Evolutionary conservation across 306 rosid genomes (phyloP), one percentile per base, ranked within the genome.

Genomic region (Cucurbita maxima): DNA sequence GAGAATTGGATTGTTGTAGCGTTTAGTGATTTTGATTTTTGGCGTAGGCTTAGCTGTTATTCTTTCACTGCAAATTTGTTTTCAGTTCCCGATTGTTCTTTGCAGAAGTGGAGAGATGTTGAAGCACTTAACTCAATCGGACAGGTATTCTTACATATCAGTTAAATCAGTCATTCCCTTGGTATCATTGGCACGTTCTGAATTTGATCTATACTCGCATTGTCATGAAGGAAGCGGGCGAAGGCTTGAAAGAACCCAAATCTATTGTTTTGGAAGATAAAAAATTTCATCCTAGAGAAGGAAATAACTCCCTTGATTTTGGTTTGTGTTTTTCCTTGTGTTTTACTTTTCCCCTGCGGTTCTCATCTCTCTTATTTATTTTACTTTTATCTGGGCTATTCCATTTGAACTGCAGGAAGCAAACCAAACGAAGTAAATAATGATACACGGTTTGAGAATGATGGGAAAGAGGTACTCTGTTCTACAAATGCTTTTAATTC

Each of bases 71-170:
- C 10, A 10, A 9, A n/a, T 47, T 53, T 6, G 68, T 9, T 61
- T 53, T 47, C 34, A 30, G 34, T 30, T 30, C 34, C 34, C 34
- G 34, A 30, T 45, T 15, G 37, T 48, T 51, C 18, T 48, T 52
- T 87, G 92, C 97, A 94, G 99, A 87, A 83, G 75, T 77, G 87
- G 81, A 52, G 85, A 75, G 95, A 91, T 79, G 73, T 79, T 77
- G 69, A 83, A 53, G 83, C 54, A 75, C 86, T 89, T 75, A 83
- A 82, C 54, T 86, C 96, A 41, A 61, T 94, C 52, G 83, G 82
- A 80, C 96, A 93, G 99, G 99, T 94, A 45, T 62, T 76, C 19
- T 72, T 45, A 54, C 7, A 53, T 22, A 47, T 34, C 10, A 75
- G 7, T 40, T 16, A 22, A 12, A 25, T 18, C 15, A 34, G 61